Base-by-base conservation (phyloP, 2,329 filamentous ascomycete genomes). In the Graphilbum fragrans region DNA sequence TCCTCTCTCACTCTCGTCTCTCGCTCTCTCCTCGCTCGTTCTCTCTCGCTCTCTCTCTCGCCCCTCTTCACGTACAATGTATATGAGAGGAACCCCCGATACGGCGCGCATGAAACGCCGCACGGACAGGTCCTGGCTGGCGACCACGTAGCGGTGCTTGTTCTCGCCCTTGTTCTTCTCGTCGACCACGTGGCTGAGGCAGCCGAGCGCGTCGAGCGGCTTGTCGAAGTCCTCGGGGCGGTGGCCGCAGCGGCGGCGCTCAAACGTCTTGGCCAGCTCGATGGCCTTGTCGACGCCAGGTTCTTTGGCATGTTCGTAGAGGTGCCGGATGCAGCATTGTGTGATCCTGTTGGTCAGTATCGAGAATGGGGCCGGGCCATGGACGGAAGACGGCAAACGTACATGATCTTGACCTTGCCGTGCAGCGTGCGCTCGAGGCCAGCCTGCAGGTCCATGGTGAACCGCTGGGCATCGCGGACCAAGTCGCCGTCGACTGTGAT, bases 361-460 rank as follows among this genome's bases (percentile, higher is more conserved):
- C n/a, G 12, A 31, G 14, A 5, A 31, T 7, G 7, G 7, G 23
- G 12, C 23, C n/a, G n/a, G n/a, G n/a, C n/a, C n/a, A n/a, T 27
- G 23, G 23, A 7, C 23, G 23, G 23, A 7, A 27, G 23, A 27
- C 7, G 23, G 23, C 23, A 27, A n/a, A 66, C 75, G 42, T 67
- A 85, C 78, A 55, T 81, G 38, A 85, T 82, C 63, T 92, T 94
- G 52, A 87, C 79, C 58, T 86, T 75, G 46, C 86, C 88, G 55
- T 93, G 86, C 4, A 94, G 68, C n/a, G 86, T 92, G 44, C 83
- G 74, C 56, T 88, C 77, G 23, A 95, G 66, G 19, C 81, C 77
- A 31, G 74, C 72, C 38, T 83, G 66, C n/a, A 95, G 67, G 47
- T 94, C 83, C 82, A 95, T 94, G 55, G 90, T 92, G 66, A 84